Evolutionary conservation across 257 asterid genomes (phyloP), one percentile per base, ranked within the genome.

Genomic region (Lithospermum erythrorhizon): DNA sequence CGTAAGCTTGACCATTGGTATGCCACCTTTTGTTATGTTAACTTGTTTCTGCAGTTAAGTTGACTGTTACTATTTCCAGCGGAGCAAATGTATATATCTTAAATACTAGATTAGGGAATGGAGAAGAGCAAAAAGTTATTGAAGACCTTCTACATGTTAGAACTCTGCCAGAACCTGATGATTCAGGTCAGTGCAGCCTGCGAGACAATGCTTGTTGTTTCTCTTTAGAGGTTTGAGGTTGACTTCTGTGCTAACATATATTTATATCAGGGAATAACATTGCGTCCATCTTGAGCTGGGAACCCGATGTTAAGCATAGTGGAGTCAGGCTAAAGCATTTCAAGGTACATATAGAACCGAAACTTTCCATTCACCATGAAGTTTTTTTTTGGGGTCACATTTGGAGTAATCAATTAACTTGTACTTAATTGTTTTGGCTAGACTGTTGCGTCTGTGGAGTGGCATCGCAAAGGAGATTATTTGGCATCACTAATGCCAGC

Each of bases 391-490:
- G n/a, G n/a, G n/a, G 6, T 59, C 58, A 58, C 21, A n/a, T 58
- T 67, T 25, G 25, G 56, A 22, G 25, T 45, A 61, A 6, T n/a
- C 56, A 60, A 61, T 67, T 72, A 58, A 66, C 27, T 69, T 71
- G 35, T 25, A 37, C 21, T 67, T 61, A 9, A 21, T 67, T 70
- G 69, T 64, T 51, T 72, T 74, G 15, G 63, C 81, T 95, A 93
- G 98, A 58, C 86, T 62, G 97, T 93, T 32, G 75, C 87, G 55
- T 86, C 91, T 62, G 84, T 93, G 68, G 97, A 89, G 62, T 93
- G 98, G 98, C 97, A 93, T 75, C 95, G 98, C 37, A 86, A 79
- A 76, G 98, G 98, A 73, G 97, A 89, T 75, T 89, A 88, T 78
- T 79, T 93, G 67, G 84, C 98, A 37, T 75, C 90, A 24, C 85